Conservation (phyloP, 1,139 yeast species). For the Scheffersomyces cryptocercus region DNA sequence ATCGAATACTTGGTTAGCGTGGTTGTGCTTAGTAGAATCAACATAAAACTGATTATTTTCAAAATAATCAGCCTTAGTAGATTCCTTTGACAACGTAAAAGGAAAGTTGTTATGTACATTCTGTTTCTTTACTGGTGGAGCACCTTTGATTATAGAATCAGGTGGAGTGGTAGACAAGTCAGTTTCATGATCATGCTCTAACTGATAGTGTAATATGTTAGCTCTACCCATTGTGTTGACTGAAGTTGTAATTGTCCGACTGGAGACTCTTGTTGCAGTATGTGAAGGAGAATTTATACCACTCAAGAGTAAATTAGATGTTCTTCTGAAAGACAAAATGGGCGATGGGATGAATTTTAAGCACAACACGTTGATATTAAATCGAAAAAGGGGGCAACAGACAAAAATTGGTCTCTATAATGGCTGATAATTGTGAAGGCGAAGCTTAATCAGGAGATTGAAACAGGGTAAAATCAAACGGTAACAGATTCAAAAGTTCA, state of each 20-base stretch:
- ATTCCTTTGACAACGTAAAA: slow-evolving; percentile 58
- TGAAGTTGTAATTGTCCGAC: slow-evolving; percentile 3
- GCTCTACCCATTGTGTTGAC: slow-evolving; percentile 42
- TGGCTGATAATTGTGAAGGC: too few species aligned
- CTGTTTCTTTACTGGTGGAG: slow-evolving; percentile 4
- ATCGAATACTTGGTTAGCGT: slow-evolving; percentile 65
- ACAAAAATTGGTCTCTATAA: too few species aligned
- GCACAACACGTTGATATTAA: too few species aligned
- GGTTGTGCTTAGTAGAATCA: slow-evolving; percentile 54
- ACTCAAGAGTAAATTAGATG: too few species aligned
- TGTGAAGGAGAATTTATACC: too few species aligned
- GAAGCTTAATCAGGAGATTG: too few species aligned
- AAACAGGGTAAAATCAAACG: too few species aligned
- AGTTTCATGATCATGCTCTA: slow-evolving; percentile 43
- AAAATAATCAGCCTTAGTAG: slow-evolving; percentile 63
- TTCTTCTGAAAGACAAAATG: too few species aligned
- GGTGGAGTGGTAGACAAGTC: slow-evolving; percentile 23
- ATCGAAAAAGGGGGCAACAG: too few species aligned
- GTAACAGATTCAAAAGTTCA: too few species aligned
- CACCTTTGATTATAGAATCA: neutral
- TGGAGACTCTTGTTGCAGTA: neutral
- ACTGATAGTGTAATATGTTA: slow-evolving; percentile 42
- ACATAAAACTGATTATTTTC: slow-evolving; percentile 71
- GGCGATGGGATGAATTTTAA: too few species aligned
- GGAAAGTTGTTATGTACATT: slow-evolving; percentile 35